phyloP scores from a whole-genome alignment of 805 yeast species.

The Hagleromyces aurorensis region DNA sequence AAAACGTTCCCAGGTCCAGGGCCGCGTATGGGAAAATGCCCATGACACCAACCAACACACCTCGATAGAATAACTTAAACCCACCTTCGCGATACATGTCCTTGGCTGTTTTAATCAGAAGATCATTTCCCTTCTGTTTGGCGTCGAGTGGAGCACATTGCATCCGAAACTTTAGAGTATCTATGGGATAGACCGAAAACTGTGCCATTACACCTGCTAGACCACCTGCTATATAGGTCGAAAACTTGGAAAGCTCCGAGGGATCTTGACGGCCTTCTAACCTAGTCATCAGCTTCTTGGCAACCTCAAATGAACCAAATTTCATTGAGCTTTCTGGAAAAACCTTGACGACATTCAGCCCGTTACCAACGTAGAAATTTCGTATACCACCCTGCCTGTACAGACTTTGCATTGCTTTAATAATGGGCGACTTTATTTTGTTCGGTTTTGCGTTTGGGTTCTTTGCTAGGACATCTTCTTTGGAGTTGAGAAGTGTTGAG shows the following conservation, averaged over 20 bases:
- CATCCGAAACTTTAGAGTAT: constrained; percentile 84
- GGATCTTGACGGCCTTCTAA: constrained; percentile 72
- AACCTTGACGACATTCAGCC: constrained; percentile 84
- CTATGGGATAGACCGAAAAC: constrained; percentile 89
- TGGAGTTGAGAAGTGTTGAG: constrained; percentile 58
- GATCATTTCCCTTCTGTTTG: constrained; percentile 48
- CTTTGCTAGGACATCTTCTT: constrained; percentile 37
- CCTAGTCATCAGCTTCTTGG: constrained; percentile 63
- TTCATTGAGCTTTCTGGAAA: constrained; percentile 97
- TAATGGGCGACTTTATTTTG: constrained; percentile 64
- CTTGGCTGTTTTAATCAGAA: constrained; percentile 59
- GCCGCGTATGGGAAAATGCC: constrained; percentile 99
- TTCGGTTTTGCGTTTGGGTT: constrained; percentile 31
- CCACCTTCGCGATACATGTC: constrained; percentile 81
- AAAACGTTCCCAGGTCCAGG: constrained; percentile 86
- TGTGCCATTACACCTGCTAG: constrained; percentile 93
- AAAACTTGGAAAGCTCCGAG: constrained; percentile 56
- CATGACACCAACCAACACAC: constrained; percentile 80
- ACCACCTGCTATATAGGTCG: constrained; percentile 93
- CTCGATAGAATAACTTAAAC: constrained; percentile 69
- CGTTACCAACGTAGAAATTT: constrained; percentile 92
- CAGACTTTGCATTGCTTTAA: constrained; percentile 71
- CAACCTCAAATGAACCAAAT: constrained; percentile 89
- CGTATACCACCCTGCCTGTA: constrained; percentile 84
- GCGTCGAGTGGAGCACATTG: constrained; percentile 84